phyloP scores from a whole-genome alignment of 2,329 filamentous ascomycete genomes.

The Aspergillus udagawae region DNA sequence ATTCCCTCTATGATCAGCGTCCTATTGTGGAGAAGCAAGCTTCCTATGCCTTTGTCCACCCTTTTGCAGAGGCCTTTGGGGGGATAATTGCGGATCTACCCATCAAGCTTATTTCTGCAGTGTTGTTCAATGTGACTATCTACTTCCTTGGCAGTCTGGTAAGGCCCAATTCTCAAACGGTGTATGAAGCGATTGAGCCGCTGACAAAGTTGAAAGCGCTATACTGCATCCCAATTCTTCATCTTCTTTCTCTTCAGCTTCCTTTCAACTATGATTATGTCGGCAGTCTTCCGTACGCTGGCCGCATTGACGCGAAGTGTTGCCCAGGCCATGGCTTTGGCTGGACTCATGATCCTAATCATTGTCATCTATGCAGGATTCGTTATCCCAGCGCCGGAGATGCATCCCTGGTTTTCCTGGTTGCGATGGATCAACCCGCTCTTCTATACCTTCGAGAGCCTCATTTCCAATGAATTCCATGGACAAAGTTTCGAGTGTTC shows the following conservation, averaged over 20 bases:
- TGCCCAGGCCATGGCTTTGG: constrained; percentile 59
- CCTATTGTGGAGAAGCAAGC: constrained; percentile 90
- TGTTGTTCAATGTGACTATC: constrained; percentile 73
- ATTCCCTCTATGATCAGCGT: constrained; percentile 83
- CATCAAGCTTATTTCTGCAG: constrained; percentile 69
- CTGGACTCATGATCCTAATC: constrained; percentile 50
- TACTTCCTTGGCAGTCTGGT: constrained; percentile 82
- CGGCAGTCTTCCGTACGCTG: constrained; percentile 57
- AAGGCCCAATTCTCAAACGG: constrained; percentile 1
- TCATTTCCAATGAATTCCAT: constrained; percentile 57
- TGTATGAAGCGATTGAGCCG: no score
- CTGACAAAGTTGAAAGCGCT: background rate
- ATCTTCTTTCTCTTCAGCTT: constrained; percentile 60
- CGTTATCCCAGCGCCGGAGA: constrained; percentile 55
- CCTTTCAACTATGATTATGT: constrained; percentile 46
- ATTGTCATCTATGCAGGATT: constrained; percentile 67
- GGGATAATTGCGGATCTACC: constrained; percentile 86
- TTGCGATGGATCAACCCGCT: constrained; percentile 64
- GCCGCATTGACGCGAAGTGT: constrained; percentile 58
- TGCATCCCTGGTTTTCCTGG: constrained; percentile 62
- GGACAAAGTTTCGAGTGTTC: constrained; percentile 56
- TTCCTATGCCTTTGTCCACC: constrained; percentile 85
- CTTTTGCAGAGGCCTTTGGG: constrained; percentile 77
- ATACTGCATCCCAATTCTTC: constrained; percentile 50
- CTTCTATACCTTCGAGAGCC: constrained; percentile 61